Evolutionary conservation across 2,329 filamentous ascomycete species (phyloP).

Genomic region (Tricladium varicosporioides): DNA sequence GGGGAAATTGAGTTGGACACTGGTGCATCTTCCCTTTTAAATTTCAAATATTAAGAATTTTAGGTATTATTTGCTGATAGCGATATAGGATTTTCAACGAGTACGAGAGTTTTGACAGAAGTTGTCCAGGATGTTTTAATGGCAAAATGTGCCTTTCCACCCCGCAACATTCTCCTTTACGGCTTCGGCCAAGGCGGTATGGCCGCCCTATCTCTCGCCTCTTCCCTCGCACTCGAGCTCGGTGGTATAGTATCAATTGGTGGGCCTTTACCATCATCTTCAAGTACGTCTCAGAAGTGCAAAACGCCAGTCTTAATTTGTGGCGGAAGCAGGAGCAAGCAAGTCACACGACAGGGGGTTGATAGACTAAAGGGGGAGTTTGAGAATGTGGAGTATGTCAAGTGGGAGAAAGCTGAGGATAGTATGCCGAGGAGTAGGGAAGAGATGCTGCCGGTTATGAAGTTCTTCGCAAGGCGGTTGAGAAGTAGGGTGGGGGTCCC

Average conservation of each 20-base stretch:
- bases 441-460: constrained; percentile 89
- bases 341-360: constrained; percentile 61
- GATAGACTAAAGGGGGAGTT: constrained; percentile 66
- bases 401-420: constrained; percentile 70
- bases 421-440: constrained; percentile 80
- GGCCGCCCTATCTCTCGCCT: constrained; percentile 44
- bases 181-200: constrained; percentile 59
- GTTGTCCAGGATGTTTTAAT: constrained; percentile 45
- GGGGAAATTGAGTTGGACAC: constrained; percentile 52
- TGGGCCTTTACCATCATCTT: constrained; percentile 52
- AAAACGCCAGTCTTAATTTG: constrained; percentile 64
- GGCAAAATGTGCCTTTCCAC: constrained; percentile 46
- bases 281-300: constrained; percentile 44
- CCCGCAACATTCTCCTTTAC: constrained; percentile 50
- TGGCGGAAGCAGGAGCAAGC: constrained; percentile 49
- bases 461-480: constrained; percentile 70
- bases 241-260: constrained; percentile 64
- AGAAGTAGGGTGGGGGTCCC: constrained; percentile 51
- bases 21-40: neutral
- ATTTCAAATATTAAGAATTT: neutral
- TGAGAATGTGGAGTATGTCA: constrained; percentile 62
- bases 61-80: too few relatives aligned
- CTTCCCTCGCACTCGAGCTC: constrained; percentile 39
- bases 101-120: neutral
- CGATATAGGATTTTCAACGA: neutral